phyloP scores from a whole-genome alignment of 148 eudicot genomes.

The Talinum fruticosum region DNA sequence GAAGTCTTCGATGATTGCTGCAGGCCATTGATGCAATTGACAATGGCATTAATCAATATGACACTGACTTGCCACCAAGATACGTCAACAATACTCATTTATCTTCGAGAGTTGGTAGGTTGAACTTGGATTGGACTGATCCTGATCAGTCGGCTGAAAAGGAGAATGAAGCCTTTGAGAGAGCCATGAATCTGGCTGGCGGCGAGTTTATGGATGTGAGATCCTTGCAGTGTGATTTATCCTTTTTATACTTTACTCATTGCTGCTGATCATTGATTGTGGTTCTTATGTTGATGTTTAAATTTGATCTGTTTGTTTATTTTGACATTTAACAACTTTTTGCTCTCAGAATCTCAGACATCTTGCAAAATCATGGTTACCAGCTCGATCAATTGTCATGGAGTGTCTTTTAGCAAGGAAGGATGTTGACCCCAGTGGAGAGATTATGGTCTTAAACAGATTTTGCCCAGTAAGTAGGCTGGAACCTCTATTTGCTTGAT shows the following conservation, averaged over 20 bases:
- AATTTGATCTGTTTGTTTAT: slow-evolving; percentile 6
- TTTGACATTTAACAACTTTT: slow-evolving; percentile 11
- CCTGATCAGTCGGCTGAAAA: slow-evolving; percentile 83
- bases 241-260: neutral
- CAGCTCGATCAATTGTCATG: slow-evolving; percentile 73
- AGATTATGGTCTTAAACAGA: slow-evolving; percentile 60
- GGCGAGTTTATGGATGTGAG: slow-evolving; percentile 83
- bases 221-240: slow-evolving; percentile 18
- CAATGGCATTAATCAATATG: slow-evolving; percentile 80
- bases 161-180: slow-evolving; percentile 76
- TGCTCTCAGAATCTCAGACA: slow-evolving; percentile 47
- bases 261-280: neutral
- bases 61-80: slow-evolving; percentile 65
- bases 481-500: neutral
- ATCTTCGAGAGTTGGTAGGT: slow-evolving; percentile 82
- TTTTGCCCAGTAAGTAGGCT: slow-evolving; percentile 66
- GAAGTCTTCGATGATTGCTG: slow-evolving; percentile 11
- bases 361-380: slow-evolving; percentile 77
- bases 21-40: slow-evolving; percentile 98
- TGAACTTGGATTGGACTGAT: slow-evolving; percentile 84
- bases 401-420: slow-evolving; percentile 57
- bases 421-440: slow-evolving; percentile 62
- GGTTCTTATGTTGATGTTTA: neutral
- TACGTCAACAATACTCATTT: slow-evolving; percentile 76
- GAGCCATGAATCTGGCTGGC: slow-evolving; percentile 77